Conservation (phyloP, 1,284 basidiomycete genomes). For the Volvariella volvacea region DNA sequence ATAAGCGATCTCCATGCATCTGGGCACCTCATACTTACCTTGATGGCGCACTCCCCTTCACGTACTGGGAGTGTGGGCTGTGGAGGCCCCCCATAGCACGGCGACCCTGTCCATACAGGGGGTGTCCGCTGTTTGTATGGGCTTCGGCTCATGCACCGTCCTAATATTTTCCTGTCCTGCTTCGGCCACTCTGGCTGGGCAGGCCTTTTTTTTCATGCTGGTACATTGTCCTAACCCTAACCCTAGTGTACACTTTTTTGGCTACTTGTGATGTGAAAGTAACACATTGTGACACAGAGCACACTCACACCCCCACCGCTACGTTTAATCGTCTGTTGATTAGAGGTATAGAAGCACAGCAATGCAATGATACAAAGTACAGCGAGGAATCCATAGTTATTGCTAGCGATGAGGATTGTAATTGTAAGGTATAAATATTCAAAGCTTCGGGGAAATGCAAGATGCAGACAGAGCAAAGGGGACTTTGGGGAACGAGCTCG, state of each 20-base stretch:
- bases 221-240: conserved; percentile 31
- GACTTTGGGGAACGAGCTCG: too few species aligned
- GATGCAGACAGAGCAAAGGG: too few species aligned
- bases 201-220: conserved; percentile 29
- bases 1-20: conserved; percentile 13
- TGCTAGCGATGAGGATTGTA: too few species aligned
- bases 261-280: too few species aligned
- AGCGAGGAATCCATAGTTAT: too few species aligned
- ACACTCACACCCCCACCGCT: too few species aligned
- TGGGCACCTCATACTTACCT: conserved; percentile 34
- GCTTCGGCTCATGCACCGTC: conserved; percentile 63
- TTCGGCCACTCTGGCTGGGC: conserved; percentile 49
- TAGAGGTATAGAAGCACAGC: too few species aligned
- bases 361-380: too few species aligned
- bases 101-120: conserved; percentile 60
- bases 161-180: conserved; percentile 64
- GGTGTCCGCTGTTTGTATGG: conserved; percentile 51
- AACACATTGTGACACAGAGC: too few species aligned
- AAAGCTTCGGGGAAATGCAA: too few species aligned
- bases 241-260: conserved; percentile 22
- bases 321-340: too few species aligned
- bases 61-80: conserved; percentile 32
- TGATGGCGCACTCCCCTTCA: conserved; percentile 37
- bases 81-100: conserved; percentile 55
- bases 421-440: too few species aligned